Evolutionary conservation across 139 green algal species (phyloP), one percentile per base, ranked within the genome.

Genomic region (Tetradesmus lagerheimii): DNA sequence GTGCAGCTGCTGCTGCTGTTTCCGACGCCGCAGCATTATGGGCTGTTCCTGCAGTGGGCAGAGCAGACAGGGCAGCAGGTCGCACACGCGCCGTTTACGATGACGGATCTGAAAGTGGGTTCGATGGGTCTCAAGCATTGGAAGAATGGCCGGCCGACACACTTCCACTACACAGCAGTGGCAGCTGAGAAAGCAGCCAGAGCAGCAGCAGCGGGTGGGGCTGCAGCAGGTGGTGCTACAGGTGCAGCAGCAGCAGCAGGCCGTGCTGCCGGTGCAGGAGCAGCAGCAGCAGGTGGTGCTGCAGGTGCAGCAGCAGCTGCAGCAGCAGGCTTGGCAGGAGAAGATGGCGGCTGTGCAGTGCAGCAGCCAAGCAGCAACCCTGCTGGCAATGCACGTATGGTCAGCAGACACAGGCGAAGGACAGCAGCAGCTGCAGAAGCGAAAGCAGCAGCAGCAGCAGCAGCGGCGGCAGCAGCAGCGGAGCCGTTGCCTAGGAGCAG

Each of bases 401-500:
- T n/a, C 0, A 14, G 57, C 23, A 71, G 16, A 23, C 57, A 20
- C 25, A 71, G 57, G 23, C n/a, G 57, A 8, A 71, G 20, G 16
- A 8, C 57, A 31, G 25, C 14, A n/a, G 25, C 57, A 31, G 23
- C 57, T 71, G 57, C 57, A 71, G 50, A 2, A 27, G 3, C 50
- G 16, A 2, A 27, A 71, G 80, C 80, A 86, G 80, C 45, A 86
- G 80, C 80, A 84, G 23, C 16, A 71, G 80, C 80, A 86, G 80
- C 45, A 86, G 80, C 80, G 67, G 23, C 16, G 39, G 45, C 31
- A 71, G 80, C n/a, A 66, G 79, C 79, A 37, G 23, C 25, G 29
- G 41, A 31, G 18, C 43, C 25, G 16, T 45, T 23, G 29, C 15
- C 41, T 8, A 41, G 79, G 41, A 39, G 41, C 79, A 31, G 45